These are phyloP conservation scores for Hysterangium stoloniferum DNA, from an alignment of 768 basidiomycete species.

Conservation along the genomic window DNA sequence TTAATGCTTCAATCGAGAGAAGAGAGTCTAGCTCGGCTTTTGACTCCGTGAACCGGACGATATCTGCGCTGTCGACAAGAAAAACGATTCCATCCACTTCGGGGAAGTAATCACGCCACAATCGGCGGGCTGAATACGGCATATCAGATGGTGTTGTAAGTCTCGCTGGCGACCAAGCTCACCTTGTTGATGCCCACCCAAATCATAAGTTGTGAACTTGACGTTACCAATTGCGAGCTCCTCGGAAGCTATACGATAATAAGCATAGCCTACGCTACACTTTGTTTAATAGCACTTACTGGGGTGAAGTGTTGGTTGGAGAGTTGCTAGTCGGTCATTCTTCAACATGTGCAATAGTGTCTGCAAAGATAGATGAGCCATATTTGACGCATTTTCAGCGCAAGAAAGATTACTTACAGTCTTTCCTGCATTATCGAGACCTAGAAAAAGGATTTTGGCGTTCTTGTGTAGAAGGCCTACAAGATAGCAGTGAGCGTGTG, in stretches of 20 bases:
- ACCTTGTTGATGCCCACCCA: constrained; percentile 98
- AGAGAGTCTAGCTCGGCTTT: constrained; percentile 97
- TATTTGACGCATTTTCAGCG: not conserved
- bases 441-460: constrained; percentile 98
- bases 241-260: constrained; percentile 69
- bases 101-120: constrained; percentile 99
- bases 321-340: constrained; percentile 94
- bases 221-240: constrained; percentile 98
- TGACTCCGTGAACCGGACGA: constrained; percentile 92
- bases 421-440: constrained; percentile 98
- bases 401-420: constrained; percentile 51
- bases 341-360: constrained; percentile 98
- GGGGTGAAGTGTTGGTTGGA: constrained; percentile 97
- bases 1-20: constrained; percentile 89
- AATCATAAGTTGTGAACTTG: constrained; percentile 97
- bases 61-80: constrained; percentile 95
- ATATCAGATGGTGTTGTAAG: not conserved
- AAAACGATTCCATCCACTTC: constrained; percentile 99
- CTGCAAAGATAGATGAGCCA: constrained; percentile 31
- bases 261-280: not conserved
- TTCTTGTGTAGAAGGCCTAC: constrained; percentile 92
- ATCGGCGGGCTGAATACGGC: constrained; percentile 76
- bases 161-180: not conserved
- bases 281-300: constrained; percentile 46
- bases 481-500: constrained; percentile 1